Evolutionary conservation across 2,329 filamentous ascomycete species (phyloP).

Genomic region (Acephala macrosclerotiorum): DNA sequence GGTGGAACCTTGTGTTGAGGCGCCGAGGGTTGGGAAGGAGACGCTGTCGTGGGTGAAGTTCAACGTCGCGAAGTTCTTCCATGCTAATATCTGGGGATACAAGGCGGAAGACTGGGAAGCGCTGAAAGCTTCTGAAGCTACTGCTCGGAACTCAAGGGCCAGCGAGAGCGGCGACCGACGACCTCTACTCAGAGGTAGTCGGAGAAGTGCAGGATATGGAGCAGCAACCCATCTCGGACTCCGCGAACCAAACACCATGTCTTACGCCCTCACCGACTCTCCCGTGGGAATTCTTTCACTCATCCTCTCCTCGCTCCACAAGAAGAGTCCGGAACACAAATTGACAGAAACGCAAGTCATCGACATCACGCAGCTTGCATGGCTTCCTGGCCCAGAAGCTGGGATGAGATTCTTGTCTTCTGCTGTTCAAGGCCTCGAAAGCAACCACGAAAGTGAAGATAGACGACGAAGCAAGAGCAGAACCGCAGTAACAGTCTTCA

Average conservation of each 20-base stretch:
- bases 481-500: slow-evolving; percentile 39
- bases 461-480: slow-evolving; percentile 16
- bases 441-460: background rate
- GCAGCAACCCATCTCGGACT: slow-evolving; percentile 26
- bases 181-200: slow-evolving; percentile 16
- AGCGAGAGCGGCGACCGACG: slow-evolving; percentile 7
- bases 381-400: slow-evolving; percentile 71
- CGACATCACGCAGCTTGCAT: slow-evolving; percentile 66
- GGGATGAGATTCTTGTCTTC: slow-evolving; percentile 62
- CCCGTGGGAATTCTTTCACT: slow-evolving; percentile 64
- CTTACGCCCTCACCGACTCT: slow-evolving; percentile 69
- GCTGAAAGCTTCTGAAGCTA: slow-evolving; percentile 34
- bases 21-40: slow-evolving; percentile 54
- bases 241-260: slow-evolving; percentile 50
- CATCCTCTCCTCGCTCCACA: slow-evolving; percentile 56
- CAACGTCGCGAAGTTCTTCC: slow-evolving; percentile 58
- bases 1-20: slow-evolving; percentile 60
- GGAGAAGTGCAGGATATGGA: slow-evolving; percentile 13
- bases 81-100: slow-evolving; percentile 63
- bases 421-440: slow-evolving; percentile 22
- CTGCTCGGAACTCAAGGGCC: background rate
- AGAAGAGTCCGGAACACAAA: slow-evolving; percentile 49
- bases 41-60: slow-evolving; percentile 62
- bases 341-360: slow-evolving; percentile 62
- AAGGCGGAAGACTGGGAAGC: slow-evolving; percentile 57